Evolutionary conservation across 306 rosid genomes (phyloP), one percentile per base, ranked within the genome.

Genomic region (Castanea mollissima): DNA sequence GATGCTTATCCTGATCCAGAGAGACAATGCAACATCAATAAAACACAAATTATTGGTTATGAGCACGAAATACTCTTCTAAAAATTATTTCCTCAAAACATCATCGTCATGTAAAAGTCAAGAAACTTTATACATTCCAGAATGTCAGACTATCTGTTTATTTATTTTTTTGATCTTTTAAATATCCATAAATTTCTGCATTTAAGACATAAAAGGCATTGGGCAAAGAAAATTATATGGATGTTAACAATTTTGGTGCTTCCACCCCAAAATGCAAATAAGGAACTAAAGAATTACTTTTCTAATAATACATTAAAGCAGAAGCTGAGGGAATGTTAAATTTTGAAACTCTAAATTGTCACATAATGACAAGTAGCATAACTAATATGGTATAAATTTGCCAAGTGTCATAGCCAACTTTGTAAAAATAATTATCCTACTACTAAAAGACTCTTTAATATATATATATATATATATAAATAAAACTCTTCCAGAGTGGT

Each of bases 1-100:
- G 78, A 49, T 78, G 78, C 83, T 80, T 83, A 95, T 88, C 94
- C 99, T 95, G 89, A 74, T 76, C 75, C 81, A 78, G 65, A 69
- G 56, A 56, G 25, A 80, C 75, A 38, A 2, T n/a, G n/a, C 19
- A 18, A 35, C 35, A 51, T 74, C 20, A 25, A 69, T 34, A 32
- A 62, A 55, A 79, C 10, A 70, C 6, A 44, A 3, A 67, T 10
- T 57, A 74, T 25, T 11, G 55, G 57, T 58, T 49, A 76, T 35
- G 67, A 49, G 9, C 14, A 64, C 25, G 3, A 74, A 32, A 25
- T 51, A 29, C 31, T 60, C 67, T 60, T 49, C 19, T 31, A 11
- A 60, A 60, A 60, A 27, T 12, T 25, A 60, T 60, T 60, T 60
- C 16, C 16, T 49, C 1, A 1, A 49, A 49, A 49, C 54, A 49